Evolutionary conservation across 352 stramenopile species (phyloP).

Genomic region (Phytophthora pistaciae): DNA sequence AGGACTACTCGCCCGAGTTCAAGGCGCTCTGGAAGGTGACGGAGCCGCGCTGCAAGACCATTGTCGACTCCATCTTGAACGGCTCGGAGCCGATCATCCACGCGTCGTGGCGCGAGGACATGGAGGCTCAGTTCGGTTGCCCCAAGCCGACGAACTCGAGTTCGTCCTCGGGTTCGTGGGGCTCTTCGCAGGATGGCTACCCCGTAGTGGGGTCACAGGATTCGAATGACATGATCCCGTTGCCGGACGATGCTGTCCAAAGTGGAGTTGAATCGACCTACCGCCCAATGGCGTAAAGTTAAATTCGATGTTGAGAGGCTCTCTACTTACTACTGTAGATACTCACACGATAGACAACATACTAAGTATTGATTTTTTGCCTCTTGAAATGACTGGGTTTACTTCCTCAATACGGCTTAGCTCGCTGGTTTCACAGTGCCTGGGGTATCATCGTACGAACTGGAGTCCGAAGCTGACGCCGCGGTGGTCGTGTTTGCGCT

Average conservation of each 20-base stretch:
- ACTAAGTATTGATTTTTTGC: not conserved
- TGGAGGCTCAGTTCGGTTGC: constrained; percentile 47
- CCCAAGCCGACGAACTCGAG: constrained; percentile 21
- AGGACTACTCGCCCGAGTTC: constrained; percentile 51
- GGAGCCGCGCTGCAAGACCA: constrained; percentile 43
- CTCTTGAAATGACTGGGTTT: not conserved
- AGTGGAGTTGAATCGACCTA: not conserved
- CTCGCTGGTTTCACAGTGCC: not conserved
- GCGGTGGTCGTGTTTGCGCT: not conserved
- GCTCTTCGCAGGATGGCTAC: not conserved
- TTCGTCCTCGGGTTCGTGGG: constrained; percentile 1
- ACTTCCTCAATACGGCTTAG: not conserved
- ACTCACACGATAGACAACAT: no score
- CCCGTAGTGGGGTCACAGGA: not conserved
- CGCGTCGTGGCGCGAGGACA: constrained; percentile 39
- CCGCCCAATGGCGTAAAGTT: no score
- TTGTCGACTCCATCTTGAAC: constrained; percentile 42
- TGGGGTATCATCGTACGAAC: not conserved
- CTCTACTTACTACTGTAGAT: not conserved
- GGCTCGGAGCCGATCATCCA: constrained; percentile 36
- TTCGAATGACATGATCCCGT: constrained; percentile 28
- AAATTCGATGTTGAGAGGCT: not conserved
- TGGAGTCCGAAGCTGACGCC: not conserved
- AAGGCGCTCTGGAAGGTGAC: constrained; percentile 44
- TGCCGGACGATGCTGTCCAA: not conserved